phyloP scores from a whole-genome alignment of 2,329 filamentous ascomycete species.

The Peltaster fructicola region DNA sequence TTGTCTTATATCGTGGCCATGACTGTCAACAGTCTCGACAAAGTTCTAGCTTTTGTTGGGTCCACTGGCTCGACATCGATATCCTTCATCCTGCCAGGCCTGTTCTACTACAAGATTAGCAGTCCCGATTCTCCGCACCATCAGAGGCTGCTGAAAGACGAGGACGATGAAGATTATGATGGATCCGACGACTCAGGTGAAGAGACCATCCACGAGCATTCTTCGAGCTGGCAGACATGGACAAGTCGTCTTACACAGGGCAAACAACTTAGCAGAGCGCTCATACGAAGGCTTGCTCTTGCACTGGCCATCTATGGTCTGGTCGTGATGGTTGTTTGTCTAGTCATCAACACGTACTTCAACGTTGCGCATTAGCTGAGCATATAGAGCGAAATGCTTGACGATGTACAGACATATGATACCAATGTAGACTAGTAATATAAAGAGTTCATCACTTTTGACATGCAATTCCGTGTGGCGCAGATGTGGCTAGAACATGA shows the following conservation, averaged over 20 bases:
- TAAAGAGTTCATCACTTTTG: too few relatives aligned
- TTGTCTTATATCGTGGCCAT: constrained; percentile 76
- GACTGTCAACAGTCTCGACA: constrained; percentile 75
- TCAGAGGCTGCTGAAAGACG: constrained; percentile 73
- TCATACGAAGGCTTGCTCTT: constrained; percentile 55
- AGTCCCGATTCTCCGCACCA: constrained; percentile 74
- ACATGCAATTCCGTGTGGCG: too few relatives aligned
- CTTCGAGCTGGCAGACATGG: constrained; percentile 34
- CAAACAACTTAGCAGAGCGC: constrained; percentile 40
- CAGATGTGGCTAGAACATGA: too few relatives aligned
- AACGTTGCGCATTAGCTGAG: constrained; percentile 43
- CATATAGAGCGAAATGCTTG: too few relatives aligned
- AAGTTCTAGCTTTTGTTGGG: constrained; percentile 86
- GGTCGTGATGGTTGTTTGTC: constrained; percentile 74
- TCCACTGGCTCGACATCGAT: constrained; percentile 90
- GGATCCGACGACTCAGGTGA: constrained; percentile 36
- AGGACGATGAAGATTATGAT: constrained; percentile 62
- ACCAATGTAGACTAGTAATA: too few relatives aligned
- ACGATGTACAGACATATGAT: too few relatives aligned
- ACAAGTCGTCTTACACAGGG: constrained; percentile 22
- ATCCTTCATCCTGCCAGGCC: constrained; percentile 84
- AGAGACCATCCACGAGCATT: constrained; percentile 25
- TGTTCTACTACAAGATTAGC: constrained; percentile 98
- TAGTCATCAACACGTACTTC: constrained; percentile 74
- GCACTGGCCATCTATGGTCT: constrained; percentile 67